Conservation (phyloP, 139 green algal species). For the Edaphochlamys debaryana region DNA sequence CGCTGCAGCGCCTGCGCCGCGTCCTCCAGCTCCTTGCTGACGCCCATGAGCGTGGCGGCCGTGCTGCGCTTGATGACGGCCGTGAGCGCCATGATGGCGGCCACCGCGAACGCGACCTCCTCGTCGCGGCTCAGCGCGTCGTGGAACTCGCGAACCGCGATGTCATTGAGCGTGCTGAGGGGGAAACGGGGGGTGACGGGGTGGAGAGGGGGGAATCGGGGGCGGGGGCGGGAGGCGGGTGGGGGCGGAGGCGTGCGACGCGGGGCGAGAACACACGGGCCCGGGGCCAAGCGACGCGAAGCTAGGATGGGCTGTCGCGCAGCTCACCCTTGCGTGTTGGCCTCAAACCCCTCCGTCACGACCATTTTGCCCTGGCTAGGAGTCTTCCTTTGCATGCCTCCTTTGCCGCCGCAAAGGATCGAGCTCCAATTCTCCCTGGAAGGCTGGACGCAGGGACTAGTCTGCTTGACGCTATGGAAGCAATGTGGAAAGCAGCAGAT, state of each 20-base stretch:
- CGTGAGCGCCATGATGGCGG: conserved; percentile 88
- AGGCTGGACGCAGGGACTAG: too few species aligned
- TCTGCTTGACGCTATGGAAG: too few species aligned
- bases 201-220: too few species aligned
- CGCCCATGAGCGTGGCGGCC: conserved; percentile 88
- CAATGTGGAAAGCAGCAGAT: too few species aligned
- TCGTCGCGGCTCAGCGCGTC: conserved; percentile 66
- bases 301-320: background rate
- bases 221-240: too few species aligned
- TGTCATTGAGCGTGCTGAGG: conserved; percentile 51
- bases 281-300: too few species aligned
- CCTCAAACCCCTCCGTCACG: conserved; percentile 27
- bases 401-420: too few species aligned
- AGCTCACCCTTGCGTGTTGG: conserved; percentile 7
- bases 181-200: conserved; percentile 3
- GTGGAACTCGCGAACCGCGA: conserved; percentile 82
- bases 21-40: conserved; percentile 87
- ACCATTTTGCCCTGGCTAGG: background rate
- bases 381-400: too few species aligned
- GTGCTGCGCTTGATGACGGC: conserved; percentile 79
- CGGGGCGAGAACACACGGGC: too few species aligned
- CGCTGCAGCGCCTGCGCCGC: conserved; percentile 76
- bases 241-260: too few species aligned
- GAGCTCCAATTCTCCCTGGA: too few species aligned
- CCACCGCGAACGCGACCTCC: conserved; percentile 89